Percentiles rank a stretch among this genome's conserved stretches.
Conservation (phyloP, 345 rosid genomes). For the Cardamine resedifolia region DNA sequence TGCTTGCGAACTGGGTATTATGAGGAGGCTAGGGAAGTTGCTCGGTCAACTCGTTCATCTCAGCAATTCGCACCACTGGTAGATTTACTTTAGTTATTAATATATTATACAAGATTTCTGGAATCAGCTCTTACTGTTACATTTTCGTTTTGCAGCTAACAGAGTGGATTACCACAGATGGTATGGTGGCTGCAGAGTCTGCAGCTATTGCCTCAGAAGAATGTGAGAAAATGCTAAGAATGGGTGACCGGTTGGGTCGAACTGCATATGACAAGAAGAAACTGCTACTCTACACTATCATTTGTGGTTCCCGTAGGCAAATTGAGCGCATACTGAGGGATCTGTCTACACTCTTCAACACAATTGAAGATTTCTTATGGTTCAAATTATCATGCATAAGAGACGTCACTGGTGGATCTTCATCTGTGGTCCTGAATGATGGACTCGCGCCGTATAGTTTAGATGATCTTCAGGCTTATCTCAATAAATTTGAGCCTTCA, state of each 20-base stretch:
- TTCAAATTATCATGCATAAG: constrained; percentile 75
- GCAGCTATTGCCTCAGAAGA: constrained; percentile 92
- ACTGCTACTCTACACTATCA: constrained; percentile 80
- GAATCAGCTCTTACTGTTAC: constrained; percentile 20
- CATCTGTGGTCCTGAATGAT: constrained; percentile 68
- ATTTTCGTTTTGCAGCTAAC: constrained; percentile 63
- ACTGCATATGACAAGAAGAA: constrained; percentile 93
- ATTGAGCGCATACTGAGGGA: constrained; percentile 87
- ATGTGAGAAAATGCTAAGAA: constrained; percentile 92
- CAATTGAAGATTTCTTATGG: constrained; percentile 99
- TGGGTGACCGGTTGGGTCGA: constrained; percentile 93
- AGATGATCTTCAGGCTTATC: constrained; percentile 93
- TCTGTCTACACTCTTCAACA: constrained; percentile 72
- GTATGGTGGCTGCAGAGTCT: constrained; percentile 71
- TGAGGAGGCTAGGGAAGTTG: constrained; percentile 84
- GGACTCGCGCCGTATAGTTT: constrained; percentile 70
- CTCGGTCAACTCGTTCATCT: constrained; percentile 76
- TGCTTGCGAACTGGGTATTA: constrained; percentile 97
- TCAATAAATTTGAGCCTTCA: constrained; percentile 92
- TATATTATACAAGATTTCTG: constrained; percentile 14
- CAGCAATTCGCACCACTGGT: constrained; percentile 94
- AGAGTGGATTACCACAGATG: constrained; percentile 90
- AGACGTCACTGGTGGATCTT: constrained; percentile 56
- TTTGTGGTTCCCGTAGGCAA: constrained; percentile 92
- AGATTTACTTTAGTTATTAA: constrained; percentile 33